Conservation (phyloP, 768 basidiomycete genomes). For the Wakefieldia striispora region DNA sequence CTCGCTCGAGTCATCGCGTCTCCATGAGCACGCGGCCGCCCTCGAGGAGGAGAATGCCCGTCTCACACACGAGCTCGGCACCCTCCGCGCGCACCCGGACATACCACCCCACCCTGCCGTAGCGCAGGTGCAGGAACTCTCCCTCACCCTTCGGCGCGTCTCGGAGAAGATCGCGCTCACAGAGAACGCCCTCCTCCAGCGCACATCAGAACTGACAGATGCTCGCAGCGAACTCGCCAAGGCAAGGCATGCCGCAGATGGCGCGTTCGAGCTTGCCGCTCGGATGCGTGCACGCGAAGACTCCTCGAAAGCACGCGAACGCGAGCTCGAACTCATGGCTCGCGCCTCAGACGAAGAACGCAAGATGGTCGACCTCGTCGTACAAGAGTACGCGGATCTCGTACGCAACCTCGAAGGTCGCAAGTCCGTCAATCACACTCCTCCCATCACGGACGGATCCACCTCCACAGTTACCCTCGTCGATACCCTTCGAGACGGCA, state of each 20-base stretch:
- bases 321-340: slow-evolving; percentile 45
- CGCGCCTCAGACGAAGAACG: slow-evolving; percentile 54
- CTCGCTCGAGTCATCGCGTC: slow-evolving; percentile 46
- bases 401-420: slow-evolving; percentile 63
- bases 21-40: slow-evolving; percentile 15
- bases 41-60: slow-evolving; percentile 61
- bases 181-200: slow-evolving; percentile 51
- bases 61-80: slow-evolving; percentile 51
- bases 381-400: slow-evolving; percentile 73
- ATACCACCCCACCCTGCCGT: slow-evolving; percentile 37
- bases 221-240: slow-evolving; percentile 43
- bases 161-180: slow-evolving; percentile 66
- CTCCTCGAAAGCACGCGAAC: slow-evolving; percentile 46
- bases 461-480: slow-evolving; percentile 24
- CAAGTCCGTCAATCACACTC: slow-evolving; percentile 20
- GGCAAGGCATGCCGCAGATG: slow-evolving; percentile 43
- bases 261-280: slow-evolving; percentile 55
- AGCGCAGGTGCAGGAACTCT: slow-evolving; percentile 50
- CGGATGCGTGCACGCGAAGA: slow-evolving; percentile 55
- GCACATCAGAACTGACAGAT: slow-evolving; percentile 46
- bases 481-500: slow-evolving; percentile 48
- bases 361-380: slow-evolving; percentile 59
- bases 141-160: slow-evolving; percentile 64
- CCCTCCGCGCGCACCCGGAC: slow-evolving; percentile 55
- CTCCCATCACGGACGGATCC: slow-evolving; percentile 8